These are phyloP conservation scores for Rhizoclosmatium sp. DNA, from an alignment of 192 early-diverging fungal genomes.

Conservation along the genomic window DNA sequence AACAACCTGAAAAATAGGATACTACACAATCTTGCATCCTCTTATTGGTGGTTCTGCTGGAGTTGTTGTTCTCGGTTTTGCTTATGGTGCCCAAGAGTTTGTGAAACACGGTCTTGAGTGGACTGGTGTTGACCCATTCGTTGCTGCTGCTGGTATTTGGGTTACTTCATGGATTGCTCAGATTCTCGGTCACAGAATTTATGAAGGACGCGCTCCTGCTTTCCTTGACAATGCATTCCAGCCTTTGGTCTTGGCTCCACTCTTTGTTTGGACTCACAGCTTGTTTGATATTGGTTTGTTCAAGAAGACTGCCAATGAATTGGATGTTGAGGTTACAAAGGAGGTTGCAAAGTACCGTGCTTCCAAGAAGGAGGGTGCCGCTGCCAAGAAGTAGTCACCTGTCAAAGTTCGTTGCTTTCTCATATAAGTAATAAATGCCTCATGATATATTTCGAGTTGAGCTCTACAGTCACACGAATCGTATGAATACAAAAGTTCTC, in stretches of 20 bases:
- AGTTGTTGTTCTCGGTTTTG: not conserved
- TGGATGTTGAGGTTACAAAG: slow-evolving; percentile 63
- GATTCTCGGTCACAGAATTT: slow-evolving; percentile 87
- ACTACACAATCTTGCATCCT: slow-evolving; percentile 74
- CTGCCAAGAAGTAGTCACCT: too few species aligned
- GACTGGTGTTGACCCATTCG: slow-evolving; percentile 16
- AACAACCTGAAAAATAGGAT: slow-evolving; percentile 67
- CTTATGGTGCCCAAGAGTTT: not conserved
- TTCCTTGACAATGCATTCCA: slow-evolving; percentile 86
- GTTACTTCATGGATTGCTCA: slow-evolving; percentile 84
- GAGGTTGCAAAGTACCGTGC: slow-evolving; percentile 51
- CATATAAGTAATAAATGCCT: too few species aligned
- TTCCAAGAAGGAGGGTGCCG: not conserved
- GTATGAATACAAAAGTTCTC: too few species aligned
- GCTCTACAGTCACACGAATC: too few species aligned
- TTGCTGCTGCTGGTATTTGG: slow-evolving; percentile 65
- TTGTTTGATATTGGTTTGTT: slow-evolving; percentile 86
- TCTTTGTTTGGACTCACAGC: slow-evolving; percentile 90
- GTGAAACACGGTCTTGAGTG: not conserved
- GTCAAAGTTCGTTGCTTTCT: too few species aligned
- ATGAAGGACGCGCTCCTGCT: slow-evolving; percentile 87
- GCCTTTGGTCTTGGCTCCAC: slow-evolving; percentile 90
- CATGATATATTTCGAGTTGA: too few species aligned
- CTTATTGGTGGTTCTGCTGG: slow-evolving; percentile 34
- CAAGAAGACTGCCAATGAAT: slow-evolving; percentile 66